Evolutionary conservation across 225 moss, liverwort and hornwort species (phyloP).

Genomic region (Neckera pumila): DNA sequence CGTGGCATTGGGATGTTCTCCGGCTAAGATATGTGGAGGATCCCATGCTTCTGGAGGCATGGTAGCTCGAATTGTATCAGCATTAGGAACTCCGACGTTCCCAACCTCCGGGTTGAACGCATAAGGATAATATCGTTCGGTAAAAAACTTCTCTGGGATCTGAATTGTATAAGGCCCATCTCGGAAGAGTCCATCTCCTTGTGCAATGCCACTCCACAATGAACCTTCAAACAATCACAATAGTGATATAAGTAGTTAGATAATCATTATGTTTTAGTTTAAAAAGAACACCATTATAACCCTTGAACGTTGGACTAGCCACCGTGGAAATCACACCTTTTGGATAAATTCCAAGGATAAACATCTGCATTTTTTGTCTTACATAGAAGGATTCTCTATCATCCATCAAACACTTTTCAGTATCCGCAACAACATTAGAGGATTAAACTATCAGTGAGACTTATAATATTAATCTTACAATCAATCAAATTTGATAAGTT

Average conservation of each 20-base stretch:
- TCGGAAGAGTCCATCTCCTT: slow-evolving; percentile 51
- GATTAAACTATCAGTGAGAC: neutral
- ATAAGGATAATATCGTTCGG: slow-evolving; percentile 38
- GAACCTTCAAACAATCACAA: slow-evolving; percentile 24
- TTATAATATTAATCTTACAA: neutral
- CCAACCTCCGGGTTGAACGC: slow-evolving; percentile 83
- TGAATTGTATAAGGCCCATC: slow-evolving; percentile 85
- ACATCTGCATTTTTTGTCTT: neutral
- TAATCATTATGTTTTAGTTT: no score
- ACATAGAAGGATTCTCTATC: neutral
- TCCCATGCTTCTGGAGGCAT: slow-evolving; percentile 64
- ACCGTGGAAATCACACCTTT: rapidly evolving
- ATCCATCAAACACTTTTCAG: neutral
- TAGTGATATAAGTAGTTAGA: no score
- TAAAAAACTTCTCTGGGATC: slow-evolving; percentile 58
- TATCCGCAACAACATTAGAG: rapidly evolving
- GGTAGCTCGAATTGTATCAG: slow-evolving; percentile 62
- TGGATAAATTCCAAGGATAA: neutral
- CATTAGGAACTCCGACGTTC: slow-evolving; percentile 56
- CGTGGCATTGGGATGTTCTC: slow-evolving; percentile 52
- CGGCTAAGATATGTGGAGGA: slow-evolving; percentile 30
- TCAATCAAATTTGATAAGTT: no score
- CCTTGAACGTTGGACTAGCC: rapidly evolving
- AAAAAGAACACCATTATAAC: neutral
- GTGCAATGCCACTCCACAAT: slow-evolving; percentile 76